Percentiles rank a stretch among this genome's conserved stretches.
These are phyloP conservation scores for Pythium biforme DNA, from an alignment of 352 stramenopile genomes.

Conservation along the genomic window DNA sequence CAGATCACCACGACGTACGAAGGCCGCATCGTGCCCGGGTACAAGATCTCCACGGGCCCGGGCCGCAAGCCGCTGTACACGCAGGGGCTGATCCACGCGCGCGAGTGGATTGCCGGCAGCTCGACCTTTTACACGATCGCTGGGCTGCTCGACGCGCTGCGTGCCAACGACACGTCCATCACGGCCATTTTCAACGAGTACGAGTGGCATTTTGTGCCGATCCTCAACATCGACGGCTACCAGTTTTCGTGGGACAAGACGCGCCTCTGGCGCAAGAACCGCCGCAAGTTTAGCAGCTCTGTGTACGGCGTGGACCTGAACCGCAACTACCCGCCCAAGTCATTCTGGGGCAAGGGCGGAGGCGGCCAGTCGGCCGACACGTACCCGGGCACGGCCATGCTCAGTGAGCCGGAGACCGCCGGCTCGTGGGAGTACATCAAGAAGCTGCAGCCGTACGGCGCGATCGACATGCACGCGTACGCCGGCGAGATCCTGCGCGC, in stretches of 20 bases:
- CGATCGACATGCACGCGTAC: conserved; percentile 34
- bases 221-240: conserved; percentile 38
- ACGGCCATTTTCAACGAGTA: conserved; percentile 31
- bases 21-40: conserved; percentile 25
- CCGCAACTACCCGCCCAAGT: conserved; percentile 32
- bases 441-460: conserved; percentile 23
- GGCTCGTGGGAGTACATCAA: conserved; percentile 33
- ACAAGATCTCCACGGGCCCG: conserved; percentile 34
- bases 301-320: conserved; percentile 35
- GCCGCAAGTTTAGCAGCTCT: conserved; percentile 11
- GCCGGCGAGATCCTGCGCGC: conserved; percentile 25
- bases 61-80: conserved; percentile 28
- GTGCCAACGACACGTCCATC: conserved; percentile 19
- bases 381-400: conserved; percentile 29
- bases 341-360: conserved; percentile 23
- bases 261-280: conserved; percentile 38
- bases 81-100: conserved; percentile 33
- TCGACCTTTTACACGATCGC: conserved; percentile 32
- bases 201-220: conserved; percentile 38
- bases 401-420: conserved; percentile 34
- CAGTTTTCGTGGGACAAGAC: conserved; percentile 18
- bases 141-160: conserved; percentile 26
- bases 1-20: conserved; percentile 28
- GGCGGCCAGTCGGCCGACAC: conserved; percentile 14
- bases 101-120: conserved; percentile 35